These are phyloP conservation scores for Diaporthe velutina DNA, from an alignment of 2,329 filamentous ascomycete genomes.

Conservation along the genomic window DNA sequence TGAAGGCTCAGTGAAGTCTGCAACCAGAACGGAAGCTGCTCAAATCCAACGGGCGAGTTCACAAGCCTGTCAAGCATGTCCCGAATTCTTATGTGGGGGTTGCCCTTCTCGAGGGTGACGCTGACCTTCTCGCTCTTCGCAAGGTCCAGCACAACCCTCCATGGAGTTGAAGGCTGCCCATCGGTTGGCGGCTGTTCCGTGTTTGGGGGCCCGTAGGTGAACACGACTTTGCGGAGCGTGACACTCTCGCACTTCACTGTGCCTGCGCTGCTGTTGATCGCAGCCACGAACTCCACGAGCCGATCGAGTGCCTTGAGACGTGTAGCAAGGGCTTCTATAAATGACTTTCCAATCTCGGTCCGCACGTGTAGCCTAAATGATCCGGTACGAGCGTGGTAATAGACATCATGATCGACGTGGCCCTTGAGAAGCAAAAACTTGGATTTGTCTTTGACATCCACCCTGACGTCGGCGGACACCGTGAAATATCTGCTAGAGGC, in stretches of 20 bases:
- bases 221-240: slow-evolving; percentile 73
- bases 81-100: slow-evolving; percentile 75
- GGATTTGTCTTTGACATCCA: slow-evolving; percentile 65
- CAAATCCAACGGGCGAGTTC: slow-evolving; percentile 67
- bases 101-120: slow-evolving; percentile 71
- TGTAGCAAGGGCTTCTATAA: slow-evolving; percentile 69
- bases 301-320: slow-evolving; percentile 77
- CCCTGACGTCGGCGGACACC: slow-evolving; percentile 65
- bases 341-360: slow-evolving; percentile 68
- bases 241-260: slow-evolving; percentile 70
- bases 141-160: slow-evolving; percentile 72
- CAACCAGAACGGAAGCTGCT: slow-evolving; percentile 66
- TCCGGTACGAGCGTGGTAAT: slow-evolving; percentile 70
- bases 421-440: slow-evolving; percentile 68
- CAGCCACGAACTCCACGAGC: slow-evolving; percentile 77
- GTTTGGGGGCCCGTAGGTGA: slow-evolving; percentile 70
- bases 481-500: slow-evolving; percentile 45
- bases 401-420: slow-evolving; percentile 71
- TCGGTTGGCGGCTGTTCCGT: slow-evolving; percentile 41
- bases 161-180: slow-evolving; percentile 48
- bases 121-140: slow-evolving; percentile 63
- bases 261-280: slow-evolving; percentile 68
- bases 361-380: slow-evolving; percentile 73
- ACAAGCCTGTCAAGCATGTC: slow-evolving; percentile 70
- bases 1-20: slow-evolving; percentile 75